These are phyloP conservation scores for Canavalia gladiata DNA, from an alignment of 306 rosid species.

Conservation along the genomic window DNA sequence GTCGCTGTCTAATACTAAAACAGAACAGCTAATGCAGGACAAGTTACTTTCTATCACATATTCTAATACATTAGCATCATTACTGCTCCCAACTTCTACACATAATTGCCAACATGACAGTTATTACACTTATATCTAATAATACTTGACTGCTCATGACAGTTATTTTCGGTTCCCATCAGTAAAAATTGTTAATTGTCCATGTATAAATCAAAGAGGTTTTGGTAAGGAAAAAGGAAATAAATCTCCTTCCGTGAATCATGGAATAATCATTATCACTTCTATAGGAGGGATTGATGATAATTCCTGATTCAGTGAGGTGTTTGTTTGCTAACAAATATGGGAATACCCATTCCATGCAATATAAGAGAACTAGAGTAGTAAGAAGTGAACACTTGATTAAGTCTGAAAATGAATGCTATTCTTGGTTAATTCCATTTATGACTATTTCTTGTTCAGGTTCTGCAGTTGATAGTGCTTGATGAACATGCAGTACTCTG, in stretches of 20 bases:
- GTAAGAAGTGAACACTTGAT: slow-evolving; percentile 3
- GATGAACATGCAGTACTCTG: slow-evolving; percentile 31
- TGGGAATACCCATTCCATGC: not conserved
- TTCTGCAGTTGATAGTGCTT: slow-evolving; percentile 35
- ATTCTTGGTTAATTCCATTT: slow-evolving; percentile 10
- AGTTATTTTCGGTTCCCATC: too few relatives aligned
- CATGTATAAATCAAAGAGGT: not conserved
- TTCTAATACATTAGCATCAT: too few relatives aligned
- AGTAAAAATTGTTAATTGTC: not conserved
- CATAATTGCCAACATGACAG: too few relatives aligned
- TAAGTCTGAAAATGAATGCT: slow-evolving; percentile 4
- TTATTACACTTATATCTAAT: too few relatives aligned
- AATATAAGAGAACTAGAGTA: not conserved
- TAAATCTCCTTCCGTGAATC: not conserved
- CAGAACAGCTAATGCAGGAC: too few relatives aligned
- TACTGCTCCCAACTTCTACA: too few relatives aligned
- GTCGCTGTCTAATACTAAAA: too few relatives aligned
- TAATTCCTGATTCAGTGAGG: not conserved
- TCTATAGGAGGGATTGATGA: slow-evolving; percentile 9
- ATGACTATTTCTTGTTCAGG: slow-evolving; percentile 6
- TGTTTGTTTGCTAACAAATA: not conserved
- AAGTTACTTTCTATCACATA: too few relatives aligned
- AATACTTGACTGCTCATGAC: too few relatives aligned
- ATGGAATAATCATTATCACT: not conserved
- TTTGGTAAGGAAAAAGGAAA: not conserved